These are phyloP conservation scores for Candida ascalaphidarum DNA, from an alignment of 805 yeast species.

Conservation along the genomic window DNA sequence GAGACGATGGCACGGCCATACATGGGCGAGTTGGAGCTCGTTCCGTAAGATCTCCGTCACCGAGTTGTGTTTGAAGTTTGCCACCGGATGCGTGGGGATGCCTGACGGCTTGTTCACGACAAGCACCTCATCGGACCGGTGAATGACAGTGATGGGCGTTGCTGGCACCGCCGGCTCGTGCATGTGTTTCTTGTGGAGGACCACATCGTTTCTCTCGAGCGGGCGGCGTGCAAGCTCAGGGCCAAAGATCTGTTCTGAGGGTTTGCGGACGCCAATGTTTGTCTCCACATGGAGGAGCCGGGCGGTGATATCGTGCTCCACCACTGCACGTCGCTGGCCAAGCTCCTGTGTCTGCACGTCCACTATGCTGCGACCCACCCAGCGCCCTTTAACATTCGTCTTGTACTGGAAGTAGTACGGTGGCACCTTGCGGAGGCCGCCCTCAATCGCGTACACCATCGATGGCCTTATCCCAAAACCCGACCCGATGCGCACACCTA, in stretches of 20 bases:
- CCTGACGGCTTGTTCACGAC: conserved; percentile 48
- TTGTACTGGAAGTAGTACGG: conserved; percentile 24
- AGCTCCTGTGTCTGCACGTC: conserved; percentile 25
- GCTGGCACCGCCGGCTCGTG: conserved; percentile 37
- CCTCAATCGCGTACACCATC: conserved; percentile 11
- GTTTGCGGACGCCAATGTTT: too few relatives aligned
- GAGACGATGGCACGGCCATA: conserved; percentile 41
- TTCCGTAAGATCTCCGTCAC: conserved; percentile 32
- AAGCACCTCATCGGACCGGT: conserved; percentile 26
- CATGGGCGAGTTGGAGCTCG: conserved; percentile 14
- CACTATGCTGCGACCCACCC: conserved; percentile 24
- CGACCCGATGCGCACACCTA: too few relatives aligned
- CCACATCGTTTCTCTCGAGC: conserved; percentile 17
- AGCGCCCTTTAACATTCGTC: conserved; percentile 29
- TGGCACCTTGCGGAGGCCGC: conserved; percentile 24
- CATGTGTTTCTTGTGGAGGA: conserved; percentile 25
- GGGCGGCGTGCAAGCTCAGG: conserved; percentile 3
- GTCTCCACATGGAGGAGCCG: too few relatives aligned
- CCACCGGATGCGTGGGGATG: conserved; percentile 46
- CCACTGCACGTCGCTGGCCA: not conserved
- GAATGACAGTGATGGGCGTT: conserved; percentile 14
- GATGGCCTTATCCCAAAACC: too few relatives aligned
- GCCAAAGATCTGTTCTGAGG: too few relatives aligned
- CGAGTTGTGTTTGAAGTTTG: conserved; percentile 34
- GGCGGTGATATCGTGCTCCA: too few relatives aligned